Conservation (phyloP, 2,329 filamentous ascomycete genomes). For the Gaeumannomyces tritici region DNA sequence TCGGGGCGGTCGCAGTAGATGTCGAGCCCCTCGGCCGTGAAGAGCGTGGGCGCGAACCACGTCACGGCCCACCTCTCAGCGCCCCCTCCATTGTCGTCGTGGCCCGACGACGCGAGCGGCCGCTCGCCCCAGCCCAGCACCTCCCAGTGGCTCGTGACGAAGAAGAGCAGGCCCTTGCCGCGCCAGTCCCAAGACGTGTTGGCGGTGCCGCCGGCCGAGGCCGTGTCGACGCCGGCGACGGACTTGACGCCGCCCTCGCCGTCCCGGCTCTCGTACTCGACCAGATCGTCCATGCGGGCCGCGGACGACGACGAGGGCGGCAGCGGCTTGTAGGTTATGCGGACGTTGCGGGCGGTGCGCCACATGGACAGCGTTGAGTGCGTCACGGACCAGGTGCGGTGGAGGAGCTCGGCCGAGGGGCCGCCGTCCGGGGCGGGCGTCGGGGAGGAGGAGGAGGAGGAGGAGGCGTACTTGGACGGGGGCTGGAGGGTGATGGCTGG, state of each 20-base stretch:
- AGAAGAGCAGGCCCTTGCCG: conserved; percentile 63
- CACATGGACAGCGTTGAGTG: conserved; percentile 74
- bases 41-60: conserved; percentile 74
- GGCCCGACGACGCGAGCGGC: conserved; percentile 23
- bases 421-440: conserved; percentile 22
- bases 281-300: conserved; percentile 57
- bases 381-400: conserved; percentile 62
- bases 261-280: conserved; percentile 51
- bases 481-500: conserved; percentile 25
- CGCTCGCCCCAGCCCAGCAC: conserved; percentile 63
- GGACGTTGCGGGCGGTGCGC: conserved; percentile 69
- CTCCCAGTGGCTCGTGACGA: conserved; percentile 73
- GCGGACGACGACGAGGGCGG: conserved; percentile 11
- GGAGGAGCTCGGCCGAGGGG: conserved; percentile 49
- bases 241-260: conserved; percentile 40
- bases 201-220: conserved; percentile 11
- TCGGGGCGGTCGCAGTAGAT: conserved; percentile 58
- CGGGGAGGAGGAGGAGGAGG: conserved; percentile 9
- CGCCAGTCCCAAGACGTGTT: conserved; percentile 59
- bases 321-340: conserved; percentile 62
- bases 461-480: conserved; percentile 38
- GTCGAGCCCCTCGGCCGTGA: conserved; percentile 75
- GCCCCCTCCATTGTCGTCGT: no score
- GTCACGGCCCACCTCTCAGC: conserved; percentile 66
- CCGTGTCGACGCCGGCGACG: conserved; percentile 56